A percentile compares a stretch with the other conserved stretches of the same genome.
phyloP scores from a whole-genome alignment of 805 yeast species.

The Yamadazyma tumulicola region DNA sequence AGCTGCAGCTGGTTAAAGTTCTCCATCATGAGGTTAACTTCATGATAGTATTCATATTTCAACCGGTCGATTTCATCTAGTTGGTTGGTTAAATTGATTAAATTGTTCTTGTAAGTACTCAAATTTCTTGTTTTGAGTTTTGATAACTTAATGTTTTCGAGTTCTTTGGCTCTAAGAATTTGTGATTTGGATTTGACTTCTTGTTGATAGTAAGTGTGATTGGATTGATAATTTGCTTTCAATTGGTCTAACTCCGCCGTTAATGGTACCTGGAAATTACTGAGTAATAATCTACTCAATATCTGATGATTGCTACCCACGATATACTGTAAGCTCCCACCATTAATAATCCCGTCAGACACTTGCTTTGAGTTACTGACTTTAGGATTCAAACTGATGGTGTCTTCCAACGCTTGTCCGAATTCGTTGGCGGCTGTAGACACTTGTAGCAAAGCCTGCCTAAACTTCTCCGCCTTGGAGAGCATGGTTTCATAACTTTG shows the following conservation, averaged over 20 bases:
- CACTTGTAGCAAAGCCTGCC: constrained; percentile 43
- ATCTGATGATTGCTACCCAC: constrained; percentile 76
- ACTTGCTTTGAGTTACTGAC: constrained; percentile 22
- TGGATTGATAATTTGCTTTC: constrained; percentile 36
- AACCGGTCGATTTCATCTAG: constrained; percentile 75
- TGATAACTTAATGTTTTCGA: constrained; percentile 55
- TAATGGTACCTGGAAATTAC: constrained; percentile 56
- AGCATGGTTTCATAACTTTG: constrained; percentile 47
- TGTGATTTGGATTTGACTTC: constrained; percentile 51
- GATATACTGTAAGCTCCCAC: constrained; percentile 74
- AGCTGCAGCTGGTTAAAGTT: constrained; percentile 51
- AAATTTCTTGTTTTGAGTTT: constrained; percentile 62
- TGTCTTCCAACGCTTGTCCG: constrained; percentile 62
- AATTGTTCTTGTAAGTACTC: constrained; percentile 61
- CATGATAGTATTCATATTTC: constrained; percentile 71
- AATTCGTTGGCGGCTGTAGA: constrained; percentile 65
- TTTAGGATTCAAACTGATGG: constrained; percentile 24
- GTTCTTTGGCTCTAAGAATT: constrained; percentile 56
- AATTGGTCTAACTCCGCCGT: constrained; percentile 42
- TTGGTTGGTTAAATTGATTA: constrained; percentile 65
- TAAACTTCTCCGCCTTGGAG: constrained; percentile 43
- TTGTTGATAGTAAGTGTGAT: constrained; percentile 52
- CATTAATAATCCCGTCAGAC: constrained; percentile 62
- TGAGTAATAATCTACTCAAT: constrained; percentile 52
- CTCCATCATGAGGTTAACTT: constrained; percentile 59